Evolutionary conservation across 2,329 filamentous ascomycete genomes (phyloP), one percentile per base, ranked within the genome.

Genomic region (Lachnum nothofagi): DNA sequence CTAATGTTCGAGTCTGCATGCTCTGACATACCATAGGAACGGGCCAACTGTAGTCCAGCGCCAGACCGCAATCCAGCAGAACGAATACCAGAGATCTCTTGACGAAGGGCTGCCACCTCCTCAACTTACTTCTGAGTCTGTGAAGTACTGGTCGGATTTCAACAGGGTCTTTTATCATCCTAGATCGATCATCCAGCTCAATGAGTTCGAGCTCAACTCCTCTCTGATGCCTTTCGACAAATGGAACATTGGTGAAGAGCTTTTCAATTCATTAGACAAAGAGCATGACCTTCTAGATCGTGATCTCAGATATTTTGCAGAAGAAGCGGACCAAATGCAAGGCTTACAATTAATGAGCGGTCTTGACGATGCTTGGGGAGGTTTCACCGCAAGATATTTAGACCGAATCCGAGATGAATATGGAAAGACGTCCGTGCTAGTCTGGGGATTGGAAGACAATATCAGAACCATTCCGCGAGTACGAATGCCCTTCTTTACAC

Each of bases 111-210:
- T 78, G 4, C 67, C 78, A 3, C 75, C 83, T 5, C 79, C 86
- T 0, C 70, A 74, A 44, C 75, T 95, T 17, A 85, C 77, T 1
- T 75, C 82, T 1, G 78, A 82, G 5, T 78, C 80, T 9, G 86
- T 97, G n/a, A 81, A 89, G 46, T 97, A 93, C 70, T 98, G 93
- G 91, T 95, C 90, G 25, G 93, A 98, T 68, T 97, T 90, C 68
- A 94, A 88, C 59, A 82, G 89, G 22, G 79, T 93, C n/a, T 98
- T 83, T 68, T 96, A 87, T 65, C 91, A 97, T 65, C 93, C 93
- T 7, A 82, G 80, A 46, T 95, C 90, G 10, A 80, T 95, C 46
- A 76, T 95, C 8, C 91, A 95, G 64, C 74, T 97, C 12, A 86
- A 86, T 63, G 89, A 96, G 62, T 94, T 88, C 63, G 88, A 94